These are phyloP conservation scores for Lepidium didymum DNA, from an alignment of 345 rosid species.

Conservation along the genomic window DNA sequence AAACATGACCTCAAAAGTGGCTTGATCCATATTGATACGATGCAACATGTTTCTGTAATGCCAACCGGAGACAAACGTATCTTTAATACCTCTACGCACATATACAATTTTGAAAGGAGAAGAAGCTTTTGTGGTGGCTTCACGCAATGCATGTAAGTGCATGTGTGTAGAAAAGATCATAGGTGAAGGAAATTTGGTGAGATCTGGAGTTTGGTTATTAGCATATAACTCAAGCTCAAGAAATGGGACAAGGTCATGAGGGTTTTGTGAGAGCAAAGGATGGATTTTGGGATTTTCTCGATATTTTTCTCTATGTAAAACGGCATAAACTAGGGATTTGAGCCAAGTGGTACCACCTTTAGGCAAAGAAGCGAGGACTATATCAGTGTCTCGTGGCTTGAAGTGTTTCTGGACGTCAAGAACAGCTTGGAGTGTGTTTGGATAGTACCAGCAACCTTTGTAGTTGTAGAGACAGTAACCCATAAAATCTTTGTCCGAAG, in stretches of 20 bases:
- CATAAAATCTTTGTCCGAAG: constrained; percentile 34
- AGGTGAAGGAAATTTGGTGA: constrained; percentile 30
- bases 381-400: constrained; percentile 35
- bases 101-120: constrained; percentile 45
- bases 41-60: constrained; percentile 31
- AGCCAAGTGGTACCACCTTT: constrained; percentile 68
- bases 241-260: constrained; percentile 57
- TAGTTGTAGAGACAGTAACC: constrained; percentile 32
- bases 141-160: constrained; percentile 23
- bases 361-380: constrained; percentile 47
- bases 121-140: constrained; percentile 14
- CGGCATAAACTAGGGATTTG: constrained; percentile 42
- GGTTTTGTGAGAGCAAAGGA: constrained; percentile 45
- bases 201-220: constrained; percentile 14
- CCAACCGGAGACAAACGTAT: constrained; percentile 26
- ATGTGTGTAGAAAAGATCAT: constrained; percentile 36
- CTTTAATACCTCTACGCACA: constrained; percentile 46
- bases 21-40: constrained; percentile 20
- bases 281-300: constrained; percentile 21
- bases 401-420: constrained; percentile 35
- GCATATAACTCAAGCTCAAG: constrained; percentile 28
- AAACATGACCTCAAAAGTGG: constrained; percentile 28
- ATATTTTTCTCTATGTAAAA: constrained; percentile 30
- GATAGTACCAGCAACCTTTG: constrained; percentile 49
- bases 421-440: constrained; percentile 17